A percentile compares a stretch with the other conserved stretches of the same genome.
phyloP scores from a whole-genome alignment of 208 protist genomes.

The Wallacemonas collosoma region DNA sequence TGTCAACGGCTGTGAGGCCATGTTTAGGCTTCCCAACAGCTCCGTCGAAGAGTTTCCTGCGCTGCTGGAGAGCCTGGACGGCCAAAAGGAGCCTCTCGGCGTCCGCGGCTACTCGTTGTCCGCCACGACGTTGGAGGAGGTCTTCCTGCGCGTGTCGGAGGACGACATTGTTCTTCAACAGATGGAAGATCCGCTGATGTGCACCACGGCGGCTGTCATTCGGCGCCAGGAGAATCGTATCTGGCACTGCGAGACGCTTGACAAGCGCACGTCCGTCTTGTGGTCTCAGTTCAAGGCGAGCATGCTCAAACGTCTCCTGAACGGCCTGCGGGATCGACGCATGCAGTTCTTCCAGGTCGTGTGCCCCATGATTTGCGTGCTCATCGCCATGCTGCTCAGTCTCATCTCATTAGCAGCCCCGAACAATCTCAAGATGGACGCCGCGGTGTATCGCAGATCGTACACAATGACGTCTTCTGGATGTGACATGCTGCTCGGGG shows the following conservation, averaged over 20 bases:
- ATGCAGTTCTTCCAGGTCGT: constrained; percentile 41
- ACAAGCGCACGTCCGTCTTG: background rate
- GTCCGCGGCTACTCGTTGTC: constrained; percentile 34
- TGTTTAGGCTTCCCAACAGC: constrained; percentile 29
- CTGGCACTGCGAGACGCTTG: constrained; percentile 28
- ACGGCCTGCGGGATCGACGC: constrained; percentile 32
- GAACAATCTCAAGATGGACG: constrained; percentile 24
- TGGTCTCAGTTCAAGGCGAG: constrained; percentile 28
- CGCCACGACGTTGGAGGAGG: constrained; percentile 51
- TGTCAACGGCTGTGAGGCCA: constrained; percentile 23
- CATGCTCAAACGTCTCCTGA: constrained; percentile 39
- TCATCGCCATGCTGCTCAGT: constrained; percentile 46
- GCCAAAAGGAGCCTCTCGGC: constrained; percentile 18
- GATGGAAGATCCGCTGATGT: constrained; percentile 16
- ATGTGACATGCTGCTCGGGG: constrained; percentile 26
- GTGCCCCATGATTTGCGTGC: constrained; percentile 38
- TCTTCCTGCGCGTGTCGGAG: constrained; percentile 42
- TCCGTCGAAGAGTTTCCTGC: constrained; percentile 24
- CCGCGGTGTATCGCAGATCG: constrained; percentile 21
- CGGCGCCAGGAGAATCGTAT: constrained; percentile 23
- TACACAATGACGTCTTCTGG: constrained; percentile 28
- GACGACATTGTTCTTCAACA: constrained; percentile 15
- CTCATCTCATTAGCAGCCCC: constrained; percentile 25
- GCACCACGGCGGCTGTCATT: background rate
- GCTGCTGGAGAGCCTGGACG: constrained; percentile 28